phyloP scores from a whole-genome alignment of 345 rosid species.

The Eucalyptus dawsonii region DNA sequence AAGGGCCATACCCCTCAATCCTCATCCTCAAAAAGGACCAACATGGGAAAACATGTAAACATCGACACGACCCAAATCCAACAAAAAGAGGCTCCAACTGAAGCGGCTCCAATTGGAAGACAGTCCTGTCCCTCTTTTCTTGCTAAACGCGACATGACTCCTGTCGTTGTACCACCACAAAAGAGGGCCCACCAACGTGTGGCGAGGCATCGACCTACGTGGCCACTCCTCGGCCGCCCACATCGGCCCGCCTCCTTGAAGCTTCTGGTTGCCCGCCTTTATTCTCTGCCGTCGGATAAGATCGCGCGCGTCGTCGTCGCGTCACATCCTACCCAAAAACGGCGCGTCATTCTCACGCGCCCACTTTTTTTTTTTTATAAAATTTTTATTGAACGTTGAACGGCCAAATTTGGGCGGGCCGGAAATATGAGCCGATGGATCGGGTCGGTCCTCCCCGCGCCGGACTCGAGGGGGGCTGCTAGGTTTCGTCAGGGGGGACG shows the following conservation, averaged over 20 bases:
- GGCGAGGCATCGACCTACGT: neutral
- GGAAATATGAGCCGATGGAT: neutral
- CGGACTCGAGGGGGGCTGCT: neutral
- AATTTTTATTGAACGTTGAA: neutral
- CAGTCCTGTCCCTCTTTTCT: neutral
- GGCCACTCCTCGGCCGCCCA: neutral
- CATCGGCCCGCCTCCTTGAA: neutral
- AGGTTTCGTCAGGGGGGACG: neutral
- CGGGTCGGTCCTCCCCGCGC: neutral
- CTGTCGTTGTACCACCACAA: neutral
- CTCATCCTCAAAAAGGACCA: neutral
- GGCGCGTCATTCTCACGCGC: neutral
- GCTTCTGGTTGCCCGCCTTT: neutral
- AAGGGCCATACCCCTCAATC: neutral
- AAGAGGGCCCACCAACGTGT: neutral
- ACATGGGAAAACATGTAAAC: neutral
- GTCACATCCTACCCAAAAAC: neutral
- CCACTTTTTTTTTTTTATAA: too few species aligned
- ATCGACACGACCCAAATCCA: neutral
- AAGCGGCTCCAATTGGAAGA: neutral
- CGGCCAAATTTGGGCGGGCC: neutral
- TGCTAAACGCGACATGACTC: neutral
- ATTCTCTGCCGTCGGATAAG: neutral
- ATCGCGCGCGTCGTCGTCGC: neutral
- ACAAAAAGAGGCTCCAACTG: neutral